Percentiles rank a stretch among this genome's conserved stretches.
phyloP scores from a whole-genome alignment of 83 land plant species.

The Diphasiastrum complanatum region DNA sequence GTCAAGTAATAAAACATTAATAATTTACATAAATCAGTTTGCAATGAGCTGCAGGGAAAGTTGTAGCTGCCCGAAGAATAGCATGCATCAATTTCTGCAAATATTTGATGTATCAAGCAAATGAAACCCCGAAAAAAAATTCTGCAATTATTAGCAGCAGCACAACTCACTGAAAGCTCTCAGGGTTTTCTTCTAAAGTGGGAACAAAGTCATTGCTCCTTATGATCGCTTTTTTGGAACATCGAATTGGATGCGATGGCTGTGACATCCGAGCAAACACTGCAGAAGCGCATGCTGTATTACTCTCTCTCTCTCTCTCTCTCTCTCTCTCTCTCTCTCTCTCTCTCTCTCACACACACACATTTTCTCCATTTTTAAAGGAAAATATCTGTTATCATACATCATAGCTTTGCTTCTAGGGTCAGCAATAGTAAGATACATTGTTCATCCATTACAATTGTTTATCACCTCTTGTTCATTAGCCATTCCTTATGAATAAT shows the following conservation, averaged over 20 bases:
- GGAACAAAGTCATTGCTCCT: constrained; percentile 35
- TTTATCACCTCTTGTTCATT: too few species aligned
- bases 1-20: background rate
- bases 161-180: constrained; percentile 30
- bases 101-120: background rate
- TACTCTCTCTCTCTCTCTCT: background rate
- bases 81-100: too few species aligned
- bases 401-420: too few species aligned
- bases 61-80: too few species aligned
- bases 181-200: constrained; percentile 18
- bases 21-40: background rate
- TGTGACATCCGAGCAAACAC: constrained; percentile 58
- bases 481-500: too few species aligned
- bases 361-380: too few species aligned
- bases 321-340: background rate
- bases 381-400: too few species aligned
- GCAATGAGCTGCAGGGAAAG: too few species aligned
- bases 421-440: too few species aligned
- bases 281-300: constrained; percentile 6
- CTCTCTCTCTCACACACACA: too few species aligned
- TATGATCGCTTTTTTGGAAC: constrained; percentile 47
- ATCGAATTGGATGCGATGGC: constrained; percentile 48
- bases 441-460: too few species aligned
- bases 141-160: background rate
- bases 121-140: background rate